phyloP scores from a whole-genome alignment of 495 filamentous ascomycete genomes.

The Trichoderma gamsii region DNA sequence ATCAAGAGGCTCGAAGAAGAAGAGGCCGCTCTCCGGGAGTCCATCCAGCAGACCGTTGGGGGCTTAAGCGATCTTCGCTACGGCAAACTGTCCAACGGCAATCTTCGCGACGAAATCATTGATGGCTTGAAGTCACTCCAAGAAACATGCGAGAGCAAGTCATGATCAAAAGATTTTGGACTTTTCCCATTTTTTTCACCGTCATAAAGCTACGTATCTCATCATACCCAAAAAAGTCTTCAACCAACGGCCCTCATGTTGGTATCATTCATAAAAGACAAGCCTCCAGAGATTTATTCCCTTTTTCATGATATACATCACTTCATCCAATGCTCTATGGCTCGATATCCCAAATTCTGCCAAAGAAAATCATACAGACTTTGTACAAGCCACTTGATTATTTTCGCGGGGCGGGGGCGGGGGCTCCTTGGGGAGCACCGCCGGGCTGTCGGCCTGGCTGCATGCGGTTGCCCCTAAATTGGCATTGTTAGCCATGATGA shows the following conservation, averaged over 20 bases:
- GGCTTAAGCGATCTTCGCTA: constrained; percentile 79
- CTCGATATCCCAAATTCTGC: constrained; percentile 3
- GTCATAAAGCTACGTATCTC: constrained; percentile 15
- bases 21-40: constrained; percentile 51
- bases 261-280: constrained; percentile 15
- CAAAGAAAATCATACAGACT: background rate
- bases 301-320: constrained; percentile 3
- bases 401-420: constrained; percentile 18
- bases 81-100: constrained; percentile 60
- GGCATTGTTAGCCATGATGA: constrained; percentile 1
- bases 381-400: background rate
- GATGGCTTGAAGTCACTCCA: constrained; percentile 58
- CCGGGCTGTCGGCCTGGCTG: constrained; percentile 26
- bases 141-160: constrained; percentile 51
- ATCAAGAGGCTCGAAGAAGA: constrained; percentile 58
- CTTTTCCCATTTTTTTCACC: constrained; percentile 1
- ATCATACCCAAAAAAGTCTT: constrained; percentile 18
- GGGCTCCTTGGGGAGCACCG: constrained; percentile 17
- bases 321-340: background rate
- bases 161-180: constrained; percentile 23
- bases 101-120: constrained; percentile 53
- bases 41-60: constrained; percentile 58
- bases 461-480: constrained; percentile 28
- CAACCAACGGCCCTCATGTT: constrained; percentile 16
- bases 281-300: background rate